Base-by-base conservation (phyloP, 345 rosid species). In the Orychophragmus violaceus region DNA sequence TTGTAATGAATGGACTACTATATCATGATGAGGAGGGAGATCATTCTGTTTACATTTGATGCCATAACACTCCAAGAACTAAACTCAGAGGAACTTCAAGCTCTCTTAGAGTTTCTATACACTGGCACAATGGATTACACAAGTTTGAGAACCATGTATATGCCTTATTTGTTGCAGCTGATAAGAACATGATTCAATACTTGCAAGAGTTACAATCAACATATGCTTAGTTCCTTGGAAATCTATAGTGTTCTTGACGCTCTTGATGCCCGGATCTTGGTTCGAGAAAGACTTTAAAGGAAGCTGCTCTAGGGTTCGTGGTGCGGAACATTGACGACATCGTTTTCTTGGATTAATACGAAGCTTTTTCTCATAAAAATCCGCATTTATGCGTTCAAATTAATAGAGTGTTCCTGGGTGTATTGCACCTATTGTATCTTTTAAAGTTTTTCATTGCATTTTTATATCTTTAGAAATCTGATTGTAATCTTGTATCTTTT, bases 101-200 rank as follows among this genome's bases (percentile, higher is more conserved):
- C 94, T 10, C 84, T 88, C 3, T 45, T 87, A 39, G 87, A 88
- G 64, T 88, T 91, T 66, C 88, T 91, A n/a, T 88, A 88, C 77
- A 75, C 80, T 2, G 95, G 96, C 44, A 76, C 50, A 75, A 66
- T 91, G 57, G 59, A 69, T 7, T 14, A 0, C 82, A 82, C 13
- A 88, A 81, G 63, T 5, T 83, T 59, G 78, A 82, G 66, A 80
- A 74, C 64, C 83, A 88, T 58, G 80, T 84, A 2, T 82, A 76
- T 50, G 24, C 87, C 0, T 48, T 91, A 44, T 79, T 82, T 28
- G 64, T 82, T 0, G 91, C 91, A 5, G 88, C 88, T 4, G 86
- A 88, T 36, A 91, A 87, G 77, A 88, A 88, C 54, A 87, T 82
- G 67, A 83, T 91, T 46, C 60, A 76, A 2, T 85, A 82, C 81